A percentile compares a stretch with the other conserved stretches of the same genome.
phyloP scores from a whole-genome alignment of 768 basidiomycete species.

The Lentinula boryana region DNA sequence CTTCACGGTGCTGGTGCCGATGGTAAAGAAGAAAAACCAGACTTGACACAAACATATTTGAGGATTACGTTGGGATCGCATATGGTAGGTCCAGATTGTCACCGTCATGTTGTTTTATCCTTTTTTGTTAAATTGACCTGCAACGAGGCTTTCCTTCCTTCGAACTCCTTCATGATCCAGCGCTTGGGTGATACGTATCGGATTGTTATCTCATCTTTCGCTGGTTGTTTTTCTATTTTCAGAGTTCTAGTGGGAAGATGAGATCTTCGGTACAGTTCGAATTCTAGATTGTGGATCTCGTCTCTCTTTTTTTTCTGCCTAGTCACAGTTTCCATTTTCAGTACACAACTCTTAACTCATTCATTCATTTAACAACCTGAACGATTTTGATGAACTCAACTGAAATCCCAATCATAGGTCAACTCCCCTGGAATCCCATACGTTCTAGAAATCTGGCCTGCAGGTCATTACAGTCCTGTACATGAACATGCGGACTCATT shows the following conservation, averaged over 20 bases:
- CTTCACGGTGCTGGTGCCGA: not conserved
- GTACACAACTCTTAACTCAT: too few relatives aligned
- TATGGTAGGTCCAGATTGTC: not conserved
- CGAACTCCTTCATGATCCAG: too few relatives aligned
- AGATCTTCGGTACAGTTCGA: too few relatives aligned
- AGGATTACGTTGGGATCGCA: slow-evolving; percentile 17
- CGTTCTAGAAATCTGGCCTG: slow-evolving; percentile 20
- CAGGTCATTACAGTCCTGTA: slow-evolving; percentile 14
- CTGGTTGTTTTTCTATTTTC: too few relatives aligned
- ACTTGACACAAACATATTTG: slow-evolving; percentile 13
- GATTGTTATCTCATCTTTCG: too few relatives aligned
- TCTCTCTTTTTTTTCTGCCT: too few relatives aligned
- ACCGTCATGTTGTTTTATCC: not conserved
- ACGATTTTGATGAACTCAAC: not conserved
- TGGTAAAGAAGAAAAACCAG: not conserved
- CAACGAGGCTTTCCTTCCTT: not conserved
- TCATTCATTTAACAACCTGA: too few relatives aligned
- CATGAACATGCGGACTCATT: slow-evolving; percentile 17
- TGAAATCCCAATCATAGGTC: slow-evolving; percentile 3
- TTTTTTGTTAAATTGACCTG: not conserved
- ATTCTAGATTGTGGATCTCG: too few relatives aligned
- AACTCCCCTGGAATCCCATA: slow-evolving; percentile 18
- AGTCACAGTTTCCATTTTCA: too few relatives aligned
- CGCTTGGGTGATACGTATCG: too few relatives aligned
- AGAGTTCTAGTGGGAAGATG: too few relatives aligned